Percentiles rank a stretch among this genome's conserved stretches.
Conservation (phyloP, 129 eudicot genomes). For the Arctium minus region DNA sequence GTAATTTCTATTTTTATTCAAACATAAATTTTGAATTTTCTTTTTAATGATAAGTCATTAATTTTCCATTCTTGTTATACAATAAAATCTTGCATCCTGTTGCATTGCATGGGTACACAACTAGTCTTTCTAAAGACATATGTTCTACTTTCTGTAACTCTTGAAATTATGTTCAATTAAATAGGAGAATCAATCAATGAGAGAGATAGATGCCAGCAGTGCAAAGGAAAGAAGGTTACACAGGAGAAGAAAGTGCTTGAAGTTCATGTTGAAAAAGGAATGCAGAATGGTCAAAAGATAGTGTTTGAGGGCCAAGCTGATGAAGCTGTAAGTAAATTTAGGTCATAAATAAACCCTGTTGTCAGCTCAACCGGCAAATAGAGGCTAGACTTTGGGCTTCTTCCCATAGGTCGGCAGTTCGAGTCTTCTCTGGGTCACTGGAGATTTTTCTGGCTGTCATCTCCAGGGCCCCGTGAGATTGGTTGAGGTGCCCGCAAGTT, state of each 20-base stretch:
- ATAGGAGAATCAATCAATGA: slow-evolving; percentile 69
- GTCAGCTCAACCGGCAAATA: not conserved
- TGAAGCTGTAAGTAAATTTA: slow-evolving; percentile 63
- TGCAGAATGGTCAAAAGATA: slow-evolving; percentile 72
- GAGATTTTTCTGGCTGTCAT: not conserved
- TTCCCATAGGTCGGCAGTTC: not conserved
- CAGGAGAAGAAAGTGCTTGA: slow-evolving; percentile 68
- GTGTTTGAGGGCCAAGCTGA: slow-evolving; percentile 65
- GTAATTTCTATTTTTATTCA: not conserved
- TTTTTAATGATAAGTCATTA: not conserved
- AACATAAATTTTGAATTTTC: not conserved
- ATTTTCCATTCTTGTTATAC: not conserved
- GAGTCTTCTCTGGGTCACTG: not conserved
- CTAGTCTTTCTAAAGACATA: not conserved
- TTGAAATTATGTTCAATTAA: not conserved
- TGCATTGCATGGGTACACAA: not conserved
- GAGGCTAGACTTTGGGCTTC: not conserved
- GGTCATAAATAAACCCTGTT: not conserved
- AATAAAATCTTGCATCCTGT: not conserved
- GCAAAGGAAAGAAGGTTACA: slow-evolving; percentile 74
- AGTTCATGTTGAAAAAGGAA: slow-evolving; percentile 76
- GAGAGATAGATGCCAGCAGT: slow-evolving; percentile 63
- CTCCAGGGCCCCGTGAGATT: not conserved
- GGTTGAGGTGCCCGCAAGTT: not conserved
- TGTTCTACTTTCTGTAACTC: not conserved